Conservation (phyloP, 768 basidiomycete species). For the Amanita pseudoporphyria region DNA sequence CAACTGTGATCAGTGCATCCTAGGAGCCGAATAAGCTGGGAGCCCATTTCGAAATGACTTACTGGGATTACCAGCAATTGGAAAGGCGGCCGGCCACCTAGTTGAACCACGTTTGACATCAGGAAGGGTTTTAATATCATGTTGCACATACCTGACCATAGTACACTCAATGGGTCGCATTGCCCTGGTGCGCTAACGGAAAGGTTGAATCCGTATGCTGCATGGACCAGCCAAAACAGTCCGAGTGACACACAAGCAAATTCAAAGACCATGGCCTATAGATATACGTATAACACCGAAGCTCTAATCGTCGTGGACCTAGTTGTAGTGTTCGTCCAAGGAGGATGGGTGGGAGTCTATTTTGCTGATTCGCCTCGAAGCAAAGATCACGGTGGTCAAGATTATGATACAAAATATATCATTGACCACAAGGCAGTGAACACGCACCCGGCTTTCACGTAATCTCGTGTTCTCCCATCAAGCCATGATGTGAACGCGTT, state of each 20-base stretch:
- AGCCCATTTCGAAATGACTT: conserved; percentile 4
- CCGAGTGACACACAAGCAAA: background rate
- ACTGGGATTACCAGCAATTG: conserved; percentile 18
- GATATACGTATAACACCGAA: background rate
- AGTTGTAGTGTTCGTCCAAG: too few relatives aligned
- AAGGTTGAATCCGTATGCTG: conserved; percentile 9
- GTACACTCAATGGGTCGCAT: conserved; percentile 16
- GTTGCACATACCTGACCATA: conserved; percentile 16
- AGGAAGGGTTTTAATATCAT: background rate
- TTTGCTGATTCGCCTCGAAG: background rate
- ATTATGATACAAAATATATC: background rate
- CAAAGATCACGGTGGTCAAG: background rate
- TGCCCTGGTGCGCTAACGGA: conserved; percentile 14
- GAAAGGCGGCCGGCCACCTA: conserved; percentile 20
- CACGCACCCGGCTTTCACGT: background rate
- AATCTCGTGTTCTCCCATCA: conserved; percentile 1
- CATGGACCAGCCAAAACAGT: background rate
- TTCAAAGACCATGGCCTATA: background rate
- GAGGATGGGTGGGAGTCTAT: background rate
- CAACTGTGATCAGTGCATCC: background rate
- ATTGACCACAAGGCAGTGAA: background rate
- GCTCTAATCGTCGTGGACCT: too few relatives aligned
- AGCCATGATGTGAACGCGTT: background rate
- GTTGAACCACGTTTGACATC: background rate
- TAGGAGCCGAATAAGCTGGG: conserved; percentile 1